These are phyloP conservation scores for Trichophaea hybrida DNA, from an alignment of 2,329 filamentous ascomycete genomes.

Conservation along the genomic window DNA sequence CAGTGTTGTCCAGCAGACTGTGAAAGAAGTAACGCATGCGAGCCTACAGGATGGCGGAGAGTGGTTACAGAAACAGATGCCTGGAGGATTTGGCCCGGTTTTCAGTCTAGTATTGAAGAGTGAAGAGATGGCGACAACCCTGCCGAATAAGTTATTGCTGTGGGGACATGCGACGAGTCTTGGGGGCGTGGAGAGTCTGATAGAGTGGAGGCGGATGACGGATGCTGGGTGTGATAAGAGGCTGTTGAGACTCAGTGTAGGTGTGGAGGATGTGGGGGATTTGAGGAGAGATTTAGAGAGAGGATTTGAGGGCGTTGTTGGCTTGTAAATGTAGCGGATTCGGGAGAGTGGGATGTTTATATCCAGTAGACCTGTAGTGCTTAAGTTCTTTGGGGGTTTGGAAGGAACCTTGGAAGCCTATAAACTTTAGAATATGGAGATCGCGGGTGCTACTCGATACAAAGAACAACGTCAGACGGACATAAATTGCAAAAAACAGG, in stretches of 20 bases:
- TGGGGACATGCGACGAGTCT: slow-evolving; percentile 94
- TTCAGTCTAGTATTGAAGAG: slow-evolving; percentile 57
- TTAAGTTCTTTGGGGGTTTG: no score
- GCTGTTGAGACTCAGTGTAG: slow-evolving; percentile 68
- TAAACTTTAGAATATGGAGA: no score
- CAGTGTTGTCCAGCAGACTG: slow-evolving; percentile 37
- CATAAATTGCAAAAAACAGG: no score
- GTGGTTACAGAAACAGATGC: slow-evolving; percentile 84
- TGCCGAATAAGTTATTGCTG: slow-evolving; percentile 65
- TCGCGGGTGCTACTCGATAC: no score
- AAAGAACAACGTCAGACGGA: no score
- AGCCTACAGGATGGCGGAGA: slow-evolving; percentile 55
- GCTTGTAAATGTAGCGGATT: slow-evolving; percentile 6
- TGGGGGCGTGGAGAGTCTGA: slow-evolving; percentile 85
- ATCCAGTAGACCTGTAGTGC: no score
- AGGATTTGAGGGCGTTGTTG: slow-evolving; percentile 41
- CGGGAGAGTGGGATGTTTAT: no score
- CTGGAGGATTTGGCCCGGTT: slow-evolving; percentile 74
- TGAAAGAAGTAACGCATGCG: slow-evolving; percentile 58
- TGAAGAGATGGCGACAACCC: slow-evolving; percentile 44
- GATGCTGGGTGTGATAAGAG: slow-evolving; percentile 57
- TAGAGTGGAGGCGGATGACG: slow-evolving; percentile 91
- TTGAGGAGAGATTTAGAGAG: slow-evolving; percentile 58
- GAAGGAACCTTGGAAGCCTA: no score
- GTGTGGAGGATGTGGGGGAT: slow-evolving; percentile 77